Conservation (phyloP, 2,329 filamentous ascomycete genomes). For the Venturia asperata region DNA sequence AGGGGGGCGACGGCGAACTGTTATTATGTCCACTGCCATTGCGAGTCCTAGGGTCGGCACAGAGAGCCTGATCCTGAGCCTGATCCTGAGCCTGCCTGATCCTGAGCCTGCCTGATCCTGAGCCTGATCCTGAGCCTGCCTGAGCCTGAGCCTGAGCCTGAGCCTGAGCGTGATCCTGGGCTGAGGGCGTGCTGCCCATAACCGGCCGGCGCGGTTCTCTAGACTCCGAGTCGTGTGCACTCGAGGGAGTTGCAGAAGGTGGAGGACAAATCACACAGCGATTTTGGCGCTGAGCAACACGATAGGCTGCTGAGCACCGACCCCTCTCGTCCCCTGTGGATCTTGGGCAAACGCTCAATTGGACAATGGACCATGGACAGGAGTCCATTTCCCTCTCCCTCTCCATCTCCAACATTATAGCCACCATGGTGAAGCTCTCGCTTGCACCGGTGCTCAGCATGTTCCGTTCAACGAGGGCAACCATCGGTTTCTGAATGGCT, state of each 20-base stretch:
- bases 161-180: background rate
- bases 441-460: too few species aligned
- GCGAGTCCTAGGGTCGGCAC: background rate
- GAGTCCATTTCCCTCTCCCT: background rate
- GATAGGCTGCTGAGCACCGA: background rate
- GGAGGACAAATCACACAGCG: background rate
- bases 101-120: too few species aligned
- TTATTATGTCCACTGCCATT: background rate
- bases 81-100: too few species aligned
- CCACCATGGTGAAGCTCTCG: background rate
- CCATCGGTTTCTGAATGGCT: background rate
- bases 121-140: too few species aligned
- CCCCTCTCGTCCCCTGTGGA: background rate
- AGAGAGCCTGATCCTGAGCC: background rate
- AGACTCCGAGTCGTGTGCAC: background rate
- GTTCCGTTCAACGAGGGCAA: background rate
- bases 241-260: background rate
- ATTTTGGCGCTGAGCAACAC: background rate
- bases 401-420: background rate
- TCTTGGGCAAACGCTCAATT: background rate
- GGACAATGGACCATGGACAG: background rate
- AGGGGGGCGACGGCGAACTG: background rate
- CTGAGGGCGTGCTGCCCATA: constrained; percentile 2
- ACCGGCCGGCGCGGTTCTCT: constrained; percentile 9
- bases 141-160: too few species aligned